Conservation (phyloP, 1,139 yeast genomes). For the Candida neerlandica region DNA sequence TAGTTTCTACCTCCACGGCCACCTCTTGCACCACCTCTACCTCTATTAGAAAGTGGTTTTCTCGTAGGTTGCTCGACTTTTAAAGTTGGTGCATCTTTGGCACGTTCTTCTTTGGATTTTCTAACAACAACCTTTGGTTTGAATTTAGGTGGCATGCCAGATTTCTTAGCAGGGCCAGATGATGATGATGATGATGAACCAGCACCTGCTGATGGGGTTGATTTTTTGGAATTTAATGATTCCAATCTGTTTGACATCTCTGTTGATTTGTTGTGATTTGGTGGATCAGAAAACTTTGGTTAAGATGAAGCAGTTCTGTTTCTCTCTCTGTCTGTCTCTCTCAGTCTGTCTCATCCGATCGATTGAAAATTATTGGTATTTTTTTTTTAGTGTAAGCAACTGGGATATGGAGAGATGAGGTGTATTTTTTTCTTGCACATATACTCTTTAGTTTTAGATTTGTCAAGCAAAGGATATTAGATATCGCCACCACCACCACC, state of each 20-base stretch:
- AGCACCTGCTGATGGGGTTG: slow-evolving; percentile 17
- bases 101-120: slow-evolving; percentile 81
- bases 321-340: not conserved
- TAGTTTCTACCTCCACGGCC: slow-evolving; percentile 48
- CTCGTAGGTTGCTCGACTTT: slow-evolving; percentile 36
- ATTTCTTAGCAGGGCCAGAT: not conserved
- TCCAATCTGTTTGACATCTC: slow-evolving; percentile 49
- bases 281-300: not conserved
- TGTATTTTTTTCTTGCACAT: not conserved
- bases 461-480: slow-evolving; percentile 3
- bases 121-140: slow-evolving; percentile 84
- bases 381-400: slow-evolving; percentile 1
- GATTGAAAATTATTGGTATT: slow-evolving; percentile 12
- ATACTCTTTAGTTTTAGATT: not conserved
- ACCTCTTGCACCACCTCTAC: slow-evolving; percentile 32
- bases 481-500: too few relatives aligned
- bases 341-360: slow-evolving; percentile 5
- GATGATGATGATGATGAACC: not conserved
- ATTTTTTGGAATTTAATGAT: slow-evolving; percentile 41
- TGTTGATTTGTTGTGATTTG: slow-evolving; percentile 2
- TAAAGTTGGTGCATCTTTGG: slow-evolving; percentile 64
- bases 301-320: slow-evolving; percentile 4
- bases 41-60: slow-evolving; percentile 27
- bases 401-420: slow-evolving; percentile 16
- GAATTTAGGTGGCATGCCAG: slow-evolving; percentile 48